Percentiles rank a stretch among this genome's conserved stretches.
These are phyloP conservation scores for Taphrina wiesneri DNA, from an alignment of 1,139 yeast species.

Conservation along the genomic window DNA sequence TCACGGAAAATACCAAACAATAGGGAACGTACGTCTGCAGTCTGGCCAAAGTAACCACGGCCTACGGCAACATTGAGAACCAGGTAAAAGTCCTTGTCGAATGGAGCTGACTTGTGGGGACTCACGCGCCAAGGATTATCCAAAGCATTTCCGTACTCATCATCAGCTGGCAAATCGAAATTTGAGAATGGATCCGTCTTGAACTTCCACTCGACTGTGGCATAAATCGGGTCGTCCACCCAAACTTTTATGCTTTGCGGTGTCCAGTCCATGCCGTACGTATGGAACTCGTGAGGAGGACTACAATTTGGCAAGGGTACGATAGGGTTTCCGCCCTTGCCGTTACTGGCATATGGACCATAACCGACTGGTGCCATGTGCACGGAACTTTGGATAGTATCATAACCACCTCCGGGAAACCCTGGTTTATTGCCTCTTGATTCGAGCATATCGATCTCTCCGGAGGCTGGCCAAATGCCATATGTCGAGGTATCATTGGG, in stretches of 20 bases:
- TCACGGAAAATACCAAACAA: background rate
- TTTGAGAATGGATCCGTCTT: slow-evolving; percentile 30
- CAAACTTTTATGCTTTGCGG: slow-evolving; percentile 37
- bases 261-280: slow-evolving; percentile 39
- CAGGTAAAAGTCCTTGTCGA: slow-evolving; percentile 38
- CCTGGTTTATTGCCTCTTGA: slow-evolving; percentile 38
- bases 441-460: slow-evolving; percentile 39
- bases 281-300: slow-evolving; percentile 35
- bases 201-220: slow-evolving; percentile 36
- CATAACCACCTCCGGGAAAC: slow-evolving; percentile 32
- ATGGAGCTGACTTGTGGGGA: slow-evolving; percentile 36
- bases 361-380: slow-evolving; percentile 30
- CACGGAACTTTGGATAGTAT: slow-evolving; percentile 22
- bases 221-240: slow-evolving; percentile 38
- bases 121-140: slow-evolving; percentile 34
- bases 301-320: slow-evolving; percentile 14
- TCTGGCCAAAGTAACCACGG: slow-evolving; percentile 38
- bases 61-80: slow-evolving; percentile 40
- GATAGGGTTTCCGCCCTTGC: slow-evolving; percentile 1
- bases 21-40: slow-evolving; percentile 3
- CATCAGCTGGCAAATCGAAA: slow-evolving; percentile 33
- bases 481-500: slow-evolving; percentile 35
- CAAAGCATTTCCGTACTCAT: slow-evolving; percentile 34
- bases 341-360: background rate
- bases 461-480: slow-evolving; percentile 40